phyloP scores from a whole-genome alignment of 2,329 filamentous ascomycete genomes.

The Drechslerella dactyloides region DNA sequence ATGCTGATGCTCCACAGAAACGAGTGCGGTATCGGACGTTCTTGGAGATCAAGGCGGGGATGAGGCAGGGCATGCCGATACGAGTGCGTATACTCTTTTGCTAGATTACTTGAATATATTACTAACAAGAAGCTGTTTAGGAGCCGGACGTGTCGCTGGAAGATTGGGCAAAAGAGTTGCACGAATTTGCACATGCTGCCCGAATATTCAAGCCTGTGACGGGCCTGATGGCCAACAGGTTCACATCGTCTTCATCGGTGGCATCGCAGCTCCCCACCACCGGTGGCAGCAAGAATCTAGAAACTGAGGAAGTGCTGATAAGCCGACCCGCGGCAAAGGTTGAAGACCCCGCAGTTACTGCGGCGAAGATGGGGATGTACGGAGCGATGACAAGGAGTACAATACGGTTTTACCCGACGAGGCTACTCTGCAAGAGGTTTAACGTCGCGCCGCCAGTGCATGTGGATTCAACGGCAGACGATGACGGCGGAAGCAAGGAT shows the following conservation, averaged over 20 bases:
- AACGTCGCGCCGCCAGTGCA: conserved; percentile 79
- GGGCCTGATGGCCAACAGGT: conserved; percentile 89
- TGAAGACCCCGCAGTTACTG: conserved; percentile 80
- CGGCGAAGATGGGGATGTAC: conserved; percentile 90
- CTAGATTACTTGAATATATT: background rate
- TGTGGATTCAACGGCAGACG: conserved; percentile 65
- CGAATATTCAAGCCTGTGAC: conserved; percentile 89
- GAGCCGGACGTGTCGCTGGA: conserved; percentile 65
- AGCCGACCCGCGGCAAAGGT: conserved; percentile 64
- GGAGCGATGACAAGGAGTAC: conserved; percentile 80
- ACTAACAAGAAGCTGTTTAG: conserved; percentile 25
- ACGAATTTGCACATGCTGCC: conserved; percentile 76
- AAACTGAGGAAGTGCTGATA: conserved; percentile 58
- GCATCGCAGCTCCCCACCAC: conserved; percentile 55
- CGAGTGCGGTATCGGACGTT: conserved; percentile 80
- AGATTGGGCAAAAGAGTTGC: conserved; percentile 80
- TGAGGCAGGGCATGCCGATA: conserved; percentile 66
- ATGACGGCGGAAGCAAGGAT: conserved; percentile 66
- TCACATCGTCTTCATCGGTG: conserved; percentile 72
- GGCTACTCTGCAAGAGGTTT: conserved; percentile 92
- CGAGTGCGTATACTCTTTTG: conserved; percentile 56
- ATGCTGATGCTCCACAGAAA: conserved; percentile 81
- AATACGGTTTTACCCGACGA: conserved; percentile 76
- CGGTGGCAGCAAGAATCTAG: conserved; percentile 52
- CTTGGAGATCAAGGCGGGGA: conserved; percentile 76